phyloP scores from a whole-genome alignment of 805 yeast species.

The Saccharomycopsis guyanensis region DNA sequence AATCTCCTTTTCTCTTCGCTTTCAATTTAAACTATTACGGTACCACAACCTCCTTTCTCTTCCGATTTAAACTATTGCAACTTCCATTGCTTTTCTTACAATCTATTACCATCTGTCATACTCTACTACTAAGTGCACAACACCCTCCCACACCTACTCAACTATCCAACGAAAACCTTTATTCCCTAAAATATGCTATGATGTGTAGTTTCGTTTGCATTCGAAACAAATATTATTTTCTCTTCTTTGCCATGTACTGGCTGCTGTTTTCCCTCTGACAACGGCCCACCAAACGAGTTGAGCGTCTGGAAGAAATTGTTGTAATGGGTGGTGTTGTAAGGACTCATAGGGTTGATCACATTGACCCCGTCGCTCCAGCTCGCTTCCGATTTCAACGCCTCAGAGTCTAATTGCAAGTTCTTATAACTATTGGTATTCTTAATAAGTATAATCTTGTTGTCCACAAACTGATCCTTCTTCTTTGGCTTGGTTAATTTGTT shows the following conservation, averaged over 20 bases:
- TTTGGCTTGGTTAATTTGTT: background rate
- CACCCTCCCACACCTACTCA: too few species aligned
- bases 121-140: too few species aligned
- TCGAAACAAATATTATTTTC: constrained; percentile 19
- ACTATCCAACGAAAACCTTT: too few species aligned
- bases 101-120: too few species aligned
- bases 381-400: background rate
- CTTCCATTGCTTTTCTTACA: too few species aligned
- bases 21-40: too few species aligned
- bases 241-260: constrained; percentile 7
- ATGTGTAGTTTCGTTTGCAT: constrained; percentile 14
- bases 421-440: constrained; percentile 14
- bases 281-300: too few species aligned
- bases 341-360: background rate
- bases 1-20: too few species aligned
- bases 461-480: background rate
- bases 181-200: constrained; percentile 13
- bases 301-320: background rate
- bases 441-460: constrained; percentile 12
- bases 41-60: too few species aligned
- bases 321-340: background rate
- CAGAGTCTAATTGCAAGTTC: background rate
- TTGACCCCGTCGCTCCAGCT: background rate
- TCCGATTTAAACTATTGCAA: too few species aligned
- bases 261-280: background rate